These are phyloP conservation scores for Clavispora phyllophila DNA, from an alignment of 805 yeast genomes.

Conservation along the genomic window DNA sequence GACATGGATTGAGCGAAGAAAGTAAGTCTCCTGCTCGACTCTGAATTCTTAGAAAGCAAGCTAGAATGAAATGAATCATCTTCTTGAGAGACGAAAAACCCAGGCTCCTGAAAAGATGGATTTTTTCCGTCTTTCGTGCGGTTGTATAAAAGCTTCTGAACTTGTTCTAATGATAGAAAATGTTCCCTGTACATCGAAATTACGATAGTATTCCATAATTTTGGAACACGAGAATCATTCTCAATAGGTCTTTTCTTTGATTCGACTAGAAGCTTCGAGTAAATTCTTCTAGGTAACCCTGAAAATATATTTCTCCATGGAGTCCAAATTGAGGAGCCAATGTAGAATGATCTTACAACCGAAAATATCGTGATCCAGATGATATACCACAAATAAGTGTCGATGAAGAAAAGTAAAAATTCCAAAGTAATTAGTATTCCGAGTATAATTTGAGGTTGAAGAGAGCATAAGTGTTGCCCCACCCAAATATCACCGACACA, in stretches of 20 bases:
- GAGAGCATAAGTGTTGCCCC: conserved; percentile 48
- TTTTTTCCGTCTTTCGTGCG: conserved; percentile 29
- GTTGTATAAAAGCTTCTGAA: conserved; percentile 59
- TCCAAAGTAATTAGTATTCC: conserved; percentile 54
- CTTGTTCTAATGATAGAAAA: conserved; percentile 66
- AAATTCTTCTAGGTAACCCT: conserved; percentile 69
- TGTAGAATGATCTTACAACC: conserved; percentile 60
- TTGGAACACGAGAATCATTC: conserved; percentile 46
- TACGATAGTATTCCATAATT: conserved; percentile 80
- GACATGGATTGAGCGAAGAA: conserved; percentile 88
- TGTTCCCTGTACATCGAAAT: conserved; percentile 82
- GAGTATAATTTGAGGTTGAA: conserved; percentile 55
- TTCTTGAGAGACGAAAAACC: conserved; percentile 77
- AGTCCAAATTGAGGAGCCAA: conserved; percentile 81
- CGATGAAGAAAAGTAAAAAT: conserved; percentile 65
- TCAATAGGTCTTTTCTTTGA: conserved; percentile 33
- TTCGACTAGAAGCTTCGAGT: conserved; percentile 59
- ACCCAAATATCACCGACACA: conserved; percentile 61
- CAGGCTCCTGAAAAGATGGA: conserved; percentile 46
- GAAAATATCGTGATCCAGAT: conserved; percentile 74
- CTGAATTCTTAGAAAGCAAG: conserved; percentile 57
- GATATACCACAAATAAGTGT: conserved; percentile 83
- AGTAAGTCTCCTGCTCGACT: conserved; percentile 77
- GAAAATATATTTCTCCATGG: conserved; percentile 84
- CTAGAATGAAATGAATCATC: conserved; percentile 61